Evolutionary conservation across 2,329 filamentous ascomycete species (phyloP), one percentile per base, ranked within the genome.

Genomic region (Penicillium sp.): DNA sequence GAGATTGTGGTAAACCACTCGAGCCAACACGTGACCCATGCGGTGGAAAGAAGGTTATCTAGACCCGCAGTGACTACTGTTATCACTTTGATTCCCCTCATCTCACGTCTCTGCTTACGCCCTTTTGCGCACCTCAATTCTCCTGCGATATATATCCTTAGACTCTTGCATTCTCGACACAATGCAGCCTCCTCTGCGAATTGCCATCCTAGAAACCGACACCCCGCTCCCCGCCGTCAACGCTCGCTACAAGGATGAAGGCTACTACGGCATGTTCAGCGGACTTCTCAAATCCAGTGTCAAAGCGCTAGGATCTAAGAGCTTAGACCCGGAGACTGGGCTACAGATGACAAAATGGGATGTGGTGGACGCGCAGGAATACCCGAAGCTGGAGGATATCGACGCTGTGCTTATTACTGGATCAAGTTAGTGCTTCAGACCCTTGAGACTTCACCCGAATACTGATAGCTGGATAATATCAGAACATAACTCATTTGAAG

Each of bases 201-300:
- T 96, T 69, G 89, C 90, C 38, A 79, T 97, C 58, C 82, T 97
- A 57, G 88, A 95, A 75, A 85, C 87, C 74, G 91, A 95, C 70
- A 86, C 80, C 1, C 89, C 89, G 1, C 75, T 86, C 40, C 78
- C 81, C 1, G 69, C 77, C 35, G 80, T 85, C 29, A 72, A 79
- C 44, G 76, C 76, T 45, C 80, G 80, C 59, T 89, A 86, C 68
- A 80, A 81, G 42, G 6, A 34, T 5, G 31, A 34, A 34, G 77
- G 77, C 50, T 96, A 95, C 70, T 80, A 82, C 51, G 84, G 81
- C 52, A 78, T 88, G 49, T 88, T 89, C 69, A 76, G 71, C 14
- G 62, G 76, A 28, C 76, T 88, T 8, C 76, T 89, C 42, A 62
- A 71, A 39, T 68, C 71, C 35, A 78, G 79, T 6, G 79, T 78